phyloP scores from a whole-genome alignment of 495 filamentous ascomycete genomes.

The Wilcoxina mikolae region DNA sequence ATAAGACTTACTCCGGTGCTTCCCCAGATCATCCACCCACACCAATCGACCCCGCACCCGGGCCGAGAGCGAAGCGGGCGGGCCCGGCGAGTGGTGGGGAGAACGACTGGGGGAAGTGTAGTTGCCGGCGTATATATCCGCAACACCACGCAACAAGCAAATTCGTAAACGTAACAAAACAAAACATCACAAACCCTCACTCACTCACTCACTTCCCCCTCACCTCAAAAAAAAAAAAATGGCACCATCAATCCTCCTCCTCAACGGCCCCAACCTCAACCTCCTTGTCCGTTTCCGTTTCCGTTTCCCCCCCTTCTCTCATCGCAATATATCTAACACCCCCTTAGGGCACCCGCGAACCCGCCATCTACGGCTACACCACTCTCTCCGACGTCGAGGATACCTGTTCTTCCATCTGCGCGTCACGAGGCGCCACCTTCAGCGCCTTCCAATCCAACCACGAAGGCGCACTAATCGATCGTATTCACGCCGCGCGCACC shows the following conservation, averaged over 20 bases:
- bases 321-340: neutral
- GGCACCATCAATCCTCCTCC: constrained; percentile 49
- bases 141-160: neutral
- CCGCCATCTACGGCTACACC: constrained; percentile 50
- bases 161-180: neutral
- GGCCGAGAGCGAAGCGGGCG: too few relatives aligned
- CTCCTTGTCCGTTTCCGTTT: constrained; percentile 42
- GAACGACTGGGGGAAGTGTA: too few relatives aligned
- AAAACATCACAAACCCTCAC: neutral
- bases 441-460: constrained; percentile 43
- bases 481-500: constrained; percentile 25
- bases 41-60: too few relatives aligned
- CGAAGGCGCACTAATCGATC: constrained; percentile 40
- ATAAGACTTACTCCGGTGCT: neutral
- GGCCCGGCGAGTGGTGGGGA: too few relatives aligned
- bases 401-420: constrained; percentile 34
- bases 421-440: constrained; percentile 33
- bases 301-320: neutral
- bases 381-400: constrained; percentile 45
- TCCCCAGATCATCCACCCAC: too few relatives aligned
- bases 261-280: constrained; percentile 72
- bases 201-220: neutral
- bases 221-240: too few relatives aligned
- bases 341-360: constrained; percentile 41
- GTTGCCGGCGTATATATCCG: too few relatives aligned